Conservation (phyloP, 2,329 filamentous ascomycete species). For the Dactylonectria estremocensis region DNA sequence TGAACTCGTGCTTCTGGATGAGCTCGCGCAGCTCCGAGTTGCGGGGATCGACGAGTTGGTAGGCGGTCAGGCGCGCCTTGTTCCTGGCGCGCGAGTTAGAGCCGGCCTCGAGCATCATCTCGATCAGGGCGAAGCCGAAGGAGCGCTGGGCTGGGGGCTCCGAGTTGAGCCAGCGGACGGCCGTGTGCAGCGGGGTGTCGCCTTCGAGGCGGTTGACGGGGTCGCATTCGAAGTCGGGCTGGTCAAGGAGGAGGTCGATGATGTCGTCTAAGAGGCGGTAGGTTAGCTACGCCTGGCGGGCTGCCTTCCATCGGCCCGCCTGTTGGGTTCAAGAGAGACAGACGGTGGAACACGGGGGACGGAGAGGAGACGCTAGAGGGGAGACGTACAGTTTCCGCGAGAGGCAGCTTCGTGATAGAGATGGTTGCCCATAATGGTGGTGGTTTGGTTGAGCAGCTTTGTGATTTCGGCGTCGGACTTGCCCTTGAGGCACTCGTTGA, state of each 20-base stretch:
- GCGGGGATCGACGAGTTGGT: conserved; percentile 81
- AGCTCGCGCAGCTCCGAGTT: conserved; percentile 74
- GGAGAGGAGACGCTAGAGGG: conserved; percentile 8
- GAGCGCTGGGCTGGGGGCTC: conserved; percentile 75
- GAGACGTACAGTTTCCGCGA: conserved; percentile 86
- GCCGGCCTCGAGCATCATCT: conserved; percentile 88
- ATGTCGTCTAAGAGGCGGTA: conserved; percentile 73
- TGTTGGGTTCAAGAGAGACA: background rate
- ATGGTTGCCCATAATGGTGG: conserved; percentile 88
- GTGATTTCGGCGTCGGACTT: conserved; percentile 78
- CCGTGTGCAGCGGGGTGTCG: conserved; percentile 86
- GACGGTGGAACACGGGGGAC: background rate
- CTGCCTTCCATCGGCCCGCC: background rate
- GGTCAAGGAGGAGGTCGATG: conserved; percentile 86
- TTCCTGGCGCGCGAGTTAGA: conserved; percentile 73
- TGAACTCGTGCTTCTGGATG: conserved; percentile 81
- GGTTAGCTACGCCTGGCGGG: conserved; percentile 23
- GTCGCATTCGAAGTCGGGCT: conserved; percentile 89
- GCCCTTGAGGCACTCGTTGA: conserved; percentile 79
- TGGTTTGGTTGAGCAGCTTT: conserved; percentile 86
- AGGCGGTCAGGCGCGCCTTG: conserved; percentile 79
- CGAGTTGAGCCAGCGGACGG: conserved; percentile 82
- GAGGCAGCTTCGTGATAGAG: conserved; percentile 91
- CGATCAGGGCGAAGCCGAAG: conserved; percentile 77
- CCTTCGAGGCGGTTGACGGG: conserved; percentile 78